These are phyloP conservation scores for Trichosporon faecale DNA, from an alignment of 1,284 basidiomycete species.

Conservation along the genomic window DNA sequence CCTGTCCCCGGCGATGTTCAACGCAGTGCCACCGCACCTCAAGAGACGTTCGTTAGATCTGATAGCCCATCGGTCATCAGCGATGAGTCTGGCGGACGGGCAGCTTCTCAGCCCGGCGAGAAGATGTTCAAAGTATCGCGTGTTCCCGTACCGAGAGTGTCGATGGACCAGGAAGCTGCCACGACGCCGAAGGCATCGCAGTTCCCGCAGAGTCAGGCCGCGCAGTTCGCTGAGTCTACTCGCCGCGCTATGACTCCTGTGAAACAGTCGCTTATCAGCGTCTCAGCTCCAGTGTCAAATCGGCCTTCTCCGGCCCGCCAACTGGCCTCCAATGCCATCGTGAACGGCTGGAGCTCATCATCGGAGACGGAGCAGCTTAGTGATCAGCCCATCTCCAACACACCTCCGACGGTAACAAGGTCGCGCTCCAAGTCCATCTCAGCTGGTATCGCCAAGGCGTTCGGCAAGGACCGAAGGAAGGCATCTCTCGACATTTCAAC, in stretches of 20 bases:
- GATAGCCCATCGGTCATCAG: neutral
- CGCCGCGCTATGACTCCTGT: constrained; percentile 1
- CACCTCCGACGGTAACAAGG: constrained; percentile 19
- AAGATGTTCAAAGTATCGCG: neutral
- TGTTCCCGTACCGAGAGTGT: neutral
- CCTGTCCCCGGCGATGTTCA: constrained; percentile 1
- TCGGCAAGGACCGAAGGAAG: constrained; percentile 17
- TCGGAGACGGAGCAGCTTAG: constrained; percentile 1
- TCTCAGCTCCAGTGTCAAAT: neutral
- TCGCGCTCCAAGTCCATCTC: constrained; percentile 45
- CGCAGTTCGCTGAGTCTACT: constrained; percentile 3
- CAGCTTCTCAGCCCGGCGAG: neutral
- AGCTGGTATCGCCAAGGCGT: constrained; percentile 34
- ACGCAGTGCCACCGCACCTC: neutral
- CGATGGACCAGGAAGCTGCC: neutral
- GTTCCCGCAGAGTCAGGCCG: neutral
- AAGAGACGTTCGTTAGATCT: neutral
- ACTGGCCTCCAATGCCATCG: neutral
- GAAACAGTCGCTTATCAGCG: constrained; percentile 3
- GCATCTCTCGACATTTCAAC: constrained; percentile 3
- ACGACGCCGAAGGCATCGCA: neutral
- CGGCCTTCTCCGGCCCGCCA: neutral
- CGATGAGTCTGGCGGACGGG: neutral
- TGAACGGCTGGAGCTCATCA: neutral
- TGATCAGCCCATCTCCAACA: neutral